These are phyloP conservation scores for Xylaria nigripes DNA, from an alignment of 495 filamentous ascomycete genomes.

Conservation along the genomic window DNA sequence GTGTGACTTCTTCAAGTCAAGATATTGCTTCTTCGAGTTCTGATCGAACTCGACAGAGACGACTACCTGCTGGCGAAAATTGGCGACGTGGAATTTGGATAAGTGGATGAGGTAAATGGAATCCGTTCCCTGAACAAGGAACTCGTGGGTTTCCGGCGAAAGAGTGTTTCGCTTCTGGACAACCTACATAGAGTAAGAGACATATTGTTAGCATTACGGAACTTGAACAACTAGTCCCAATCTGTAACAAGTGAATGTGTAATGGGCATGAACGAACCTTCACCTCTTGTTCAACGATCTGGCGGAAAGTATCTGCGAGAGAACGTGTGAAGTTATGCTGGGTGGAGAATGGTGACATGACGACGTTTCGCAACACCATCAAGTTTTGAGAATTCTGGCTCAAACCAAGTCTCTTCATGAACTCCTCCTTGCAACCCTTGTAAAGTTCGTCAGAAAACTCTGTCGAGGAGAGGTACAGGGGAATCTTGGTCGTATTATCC, in stretches of 20 bases:
- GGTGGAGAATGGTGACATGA: slow-evolving; percentile 36
- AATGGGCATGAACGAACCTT: slow-evolving; percentile 10
- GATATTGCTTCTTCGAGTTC: slow-evolving; percentile 16
- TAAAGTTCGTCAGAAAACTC: slow-evolving; percentile 33
- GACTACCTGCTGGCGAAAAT: slow-evolving; percentile 29
- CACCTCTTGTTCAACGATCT: slow-evolving; percentile 27
- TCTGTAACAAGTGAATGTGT: not conserved
- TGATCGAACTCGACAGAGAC: slow-evolving; percentile 18
- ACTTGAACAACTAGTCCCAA: not conserved
- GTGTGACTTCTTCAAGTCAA: slow-evolving; percentile 16
- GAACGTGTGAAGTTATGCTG: slow-evolving; percentile 26
- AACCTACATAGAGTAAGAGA: slow-evolving; percentile 9
- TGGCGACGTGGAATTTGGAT: slow-evolving; percentile 30
- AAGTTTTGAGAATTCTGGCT: slow-evolving; percentile 21
- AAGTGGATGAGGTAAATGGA: slow-evolving; percentile 26
- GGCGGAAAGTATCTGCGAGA: slow-evolving; percentile 21
- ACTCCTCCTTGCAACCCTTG: slow-evolving; percentile 28
- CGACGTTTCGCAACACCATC: slow-evolving; percentile 35
- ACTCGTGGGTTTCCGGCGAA: slow-evolving; percentile 20
- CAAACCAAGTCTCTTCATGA: slow-evolving; percentile 33
- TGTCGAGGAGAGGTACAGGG: slow-evolving; percentile 39
- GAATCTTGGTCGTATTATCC: slow-evolving; percentile 30
- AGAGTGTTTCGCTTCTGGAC: slow-evolving; percentile 24
- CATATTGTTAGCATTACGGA: not conserved
- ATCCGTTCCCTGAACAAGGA: slow-evolving; percentile 30